Conservation (phyloP, 768 basidiomycete genomes). For the Agaricus blazei region DNA sequence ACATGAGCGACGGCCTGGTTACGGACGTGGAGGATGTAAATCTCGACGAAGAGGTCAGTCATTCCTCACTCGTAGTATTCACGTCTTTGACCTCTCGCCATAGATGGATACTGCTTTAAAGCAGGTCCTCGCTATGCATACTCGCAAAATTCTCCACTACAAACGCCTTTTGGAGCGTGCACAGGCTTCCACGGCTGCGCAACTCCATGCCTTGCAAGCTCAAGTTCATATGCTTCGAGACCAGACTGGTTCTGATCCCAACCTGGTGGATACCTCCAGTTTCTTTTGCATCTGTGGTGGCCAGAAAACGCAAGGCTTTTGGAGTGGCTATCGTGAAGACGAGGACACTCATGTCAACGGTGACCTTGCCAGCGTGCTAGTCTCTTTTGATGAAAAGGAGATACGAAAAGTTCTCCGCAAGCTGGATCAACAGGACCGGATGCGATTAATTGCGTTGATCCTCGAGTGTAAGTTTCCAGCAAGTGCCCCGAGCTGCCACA, state of each 20-base stretch:
- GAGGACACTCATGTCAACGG: conserved; percentile 40
- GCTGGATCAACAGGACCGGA: conserved; percentile 61
- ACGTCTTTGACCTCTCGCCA: conserved; percentile 1
- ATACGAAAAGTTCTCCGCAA: conserved; percentile 60
- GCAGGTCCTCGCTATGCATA: conserved; percentile 35
- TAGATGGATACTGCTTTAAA: conserved; percentile 37
- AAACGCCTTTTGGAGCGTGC: conserved; percentile 78
- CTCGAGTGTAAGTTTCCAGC: conserved; percentile 43
- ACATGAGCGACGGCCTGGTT: conserved; percentile 68
- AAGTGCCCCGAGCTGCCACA: conserved; percentile 1
- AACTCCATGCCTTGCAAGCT: conserved; percentile 82
- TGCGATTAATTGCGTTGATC: conserved; percentile 63
- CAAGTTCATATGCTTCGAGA: conserved; percentile 65
- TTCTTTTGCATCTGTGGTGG: conserved; percentile 52
- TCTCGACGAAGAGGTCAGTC: conserved; percentile 65
- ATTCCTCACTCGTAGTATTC: not conserved
- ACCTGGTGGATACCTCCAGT: conserved; percentile 21
- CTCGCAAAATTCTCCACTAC: conserved; percentile 62
- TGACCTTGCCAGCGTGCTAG: conserved; percentile 39
- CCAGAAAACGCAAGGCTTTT: conserved; percentile 58
- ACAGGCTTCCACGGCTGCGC: conserved; percentile 74
- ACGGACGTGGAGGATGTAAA: conserved; percentile 57
- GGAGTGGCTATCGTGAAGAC: conserved; percentile 61
- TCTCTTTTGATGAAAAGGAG: conserved; percentile 67
- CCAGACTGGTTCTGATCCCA: conserved; percentile 20